Conservation (phyloP, 78 protist genomes). For the Planoprotostelium fungivorum region DNA sequence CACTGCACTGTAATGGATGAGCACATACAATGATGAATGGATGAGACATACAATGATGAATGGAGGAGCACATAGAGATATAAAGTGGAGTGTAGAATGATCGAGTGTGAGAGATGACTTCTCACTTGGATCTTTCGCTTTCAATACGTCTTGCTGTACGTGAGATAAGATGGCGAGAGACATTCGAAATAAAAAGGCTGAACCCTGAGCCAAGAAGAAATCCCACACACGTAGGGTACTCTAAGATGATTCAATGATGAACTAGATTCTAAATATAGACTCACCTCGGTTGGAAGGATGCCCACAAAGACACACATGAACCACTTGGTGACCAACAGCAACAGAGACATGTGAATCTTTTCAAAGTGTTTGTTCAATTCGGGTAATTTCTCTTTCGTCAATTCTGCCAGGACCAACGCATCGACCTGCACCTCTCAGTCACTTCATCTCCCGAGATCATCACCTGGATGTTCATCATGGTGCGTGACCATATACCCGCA, state of each 20-base stretch:
- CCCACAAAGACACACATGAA: neutral
- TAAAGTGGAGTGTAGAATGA: neutral
- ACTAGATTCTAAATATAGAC: neutral
- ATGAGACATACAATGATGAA: neutral
- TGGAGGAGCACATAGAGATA: neutral
- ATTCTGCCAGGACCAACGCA: neutral
- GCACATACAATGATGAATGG: neutral
- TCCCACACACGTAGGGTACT: neutral
- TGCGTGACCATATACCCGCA: neutral
- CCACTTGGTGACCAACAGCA: neutral
- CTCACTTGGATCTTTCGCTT: neutral
- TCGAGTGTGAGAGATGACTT: too few species aligned
- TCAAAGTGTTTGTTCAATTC: neutral
- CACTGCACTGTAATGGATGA: neutral
- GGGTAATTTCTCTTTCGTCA: neutral
- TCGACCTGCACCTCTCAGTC: neutral
- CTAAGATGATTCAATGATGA: neutral
- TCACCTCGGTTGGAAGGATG: neutral
- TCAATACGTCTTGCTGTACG: neutral
- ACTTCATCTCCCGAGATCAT: too few species aligned
- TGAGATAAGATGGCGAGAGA: neutral
- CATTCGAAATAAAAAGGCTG: neutral
- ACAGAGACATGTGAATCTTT: neutral
- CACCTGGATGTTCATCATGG: neutral
- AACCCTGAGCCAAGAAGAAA: neutral